A percentile compares a stretch with the other conserved stretches of the same genome.
Conservation (phyloP, 371 early-diverging fungal species). For the Mucor piriformis region DNA sequence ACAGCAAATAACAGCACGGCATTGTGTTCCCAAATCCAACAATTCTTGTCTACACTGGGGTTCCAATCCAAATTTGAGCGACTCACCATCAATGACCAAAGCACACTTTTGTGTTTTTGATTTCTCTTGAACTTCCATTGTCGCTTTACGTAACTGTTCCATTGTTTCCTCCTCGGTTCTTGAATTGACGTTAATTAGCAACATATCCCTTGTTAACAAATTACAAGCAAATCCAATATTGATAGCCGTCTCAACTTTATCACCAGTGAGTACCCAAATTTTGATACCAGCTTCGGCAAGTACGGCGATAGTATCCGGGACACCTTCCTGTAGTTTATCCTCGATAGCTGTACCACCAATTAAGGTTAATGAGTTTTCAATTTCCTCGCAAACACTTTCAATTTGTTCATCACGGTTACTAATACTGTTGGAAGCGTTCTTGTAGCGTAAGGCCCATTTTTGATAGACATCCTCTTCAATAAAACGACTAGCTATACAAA, state of each 20-base stretch:
- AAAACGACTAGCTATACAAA: slow-evolving; percentile 84
- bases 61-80: slow-evolving; percentile 81
- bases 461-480: slow-evolving; percentile 77
- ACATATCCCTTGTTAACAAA: slow-evolving; percentile 68
- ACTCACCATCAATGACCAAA: slow-evolving; percentile 91
- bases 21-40: slow-evolving; percentile 68
- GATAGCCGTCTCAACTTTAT: slow-evolving; percentile 98
- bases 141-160: slow-evolving; percentile 51
- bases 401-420: slow-evolving; percentile 80
- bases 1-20: slow-evolving; percentile 83
- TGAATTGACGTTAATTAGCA: slow-evolving; percentile 71
- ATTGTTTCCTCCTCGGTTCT: slow-evolving; percentile 65
- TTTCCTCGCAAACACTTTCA: slow-evolving; percentile 82
- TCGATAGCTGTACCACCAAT: slow-evolving; percentile 92
- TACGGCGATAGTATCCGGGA: slow-evolving; percentile 88
- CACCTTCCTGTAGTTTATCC: slow-evolving; percentile 93
- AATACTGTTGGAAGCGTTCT: slow-evolving; percentile 80
- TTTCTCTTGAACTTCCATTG: slow-evolving; percentile 36
- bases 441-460: slow-evolving; percentile 77
- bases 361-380: slow-evolving; percentile 71
- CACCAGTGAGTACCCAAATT: slow-evolving; percentile 99
- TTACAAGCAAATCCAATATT: slow-evolving; percentile 94
- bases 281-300: slow-evolving; percentile 92
- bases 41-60: slow-evolving; percentile 55
- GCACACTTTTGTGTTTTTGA: slow-evolving; percentile 54